phyloP scores from a whole-genome alignment of 2,329 filamentous ascomycete genomes.

The Colletotrichum brevisporum region DNA sequence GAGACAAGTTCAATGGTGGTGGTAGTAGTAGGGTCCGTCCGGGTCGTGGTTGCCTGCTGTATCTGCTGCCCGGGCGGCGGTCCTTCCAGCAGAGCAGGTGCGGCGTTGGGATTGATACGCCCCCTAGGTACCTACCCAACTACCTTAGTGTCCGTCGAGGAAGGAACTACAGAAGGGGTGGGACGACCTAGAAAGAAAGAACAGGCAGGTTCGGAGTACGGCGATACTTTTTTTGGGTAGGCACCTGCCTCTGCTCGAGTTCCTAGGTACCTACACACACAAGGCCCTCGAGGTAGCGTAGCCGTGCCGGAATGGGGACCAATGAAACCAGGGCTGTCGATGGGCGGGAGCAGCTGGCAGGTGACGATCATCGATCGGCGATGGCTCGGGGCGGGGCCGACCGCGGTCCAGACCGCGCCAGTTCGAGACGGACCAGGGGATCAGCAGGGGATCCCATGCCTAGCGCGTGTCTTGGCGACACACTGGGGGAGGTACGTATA shows the following conservation, averaged over 20 bases:
- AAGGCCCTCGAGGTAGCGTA: too few species aligned
- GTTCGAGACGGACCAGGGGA: constrained; percentile 26
- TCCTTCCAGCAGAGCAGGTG: too few species aligned
- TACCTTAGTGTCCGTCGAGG: too few species aligned
- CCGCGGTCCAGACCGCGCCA: constrained; percentile 34
- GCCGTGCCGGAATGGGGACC: constrained; percentile 24
- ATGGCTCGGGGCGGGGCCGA: constrained; percentile 17
- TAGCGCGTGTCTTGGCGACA: not conserved
- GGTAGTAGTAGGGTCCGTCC: not conserved
- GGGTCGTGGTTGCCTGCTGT: not conserved
- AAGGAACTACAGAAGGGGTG: too few species aligned
- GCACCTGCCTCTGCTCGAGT: too few species aligned
- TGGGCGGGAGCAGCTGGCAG: constrained; percentile 12
- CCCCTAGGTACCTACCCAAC: too few species aligned
- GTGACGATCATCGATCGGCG: constrained; percentile 36
- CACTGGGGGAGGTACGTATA: too few species aligned
- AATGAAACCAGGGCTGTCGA: constrained; percentile 14
- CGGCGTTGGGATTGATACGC: too few species aligned
- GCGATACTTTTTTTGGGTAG: too few species aligned
- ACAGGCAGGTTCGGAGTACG: too few species aligned
- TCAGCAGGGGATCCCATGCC: not conserved
- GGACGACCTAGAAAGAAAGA: too few species aligned
- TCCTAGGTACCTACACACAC: too few species aligned
- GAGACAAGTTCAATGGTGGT: constrained; percentile 1
- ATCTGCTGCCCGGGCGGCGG: not conserved